A percentile compares a stretch with the other conserved stretches of the same genome.
These are phyloP conservation scores for Sporisorium exsertum DNA, from an alignment of 1,284 basidiomycete genomes.

Conservation along the genomic window DNA sequence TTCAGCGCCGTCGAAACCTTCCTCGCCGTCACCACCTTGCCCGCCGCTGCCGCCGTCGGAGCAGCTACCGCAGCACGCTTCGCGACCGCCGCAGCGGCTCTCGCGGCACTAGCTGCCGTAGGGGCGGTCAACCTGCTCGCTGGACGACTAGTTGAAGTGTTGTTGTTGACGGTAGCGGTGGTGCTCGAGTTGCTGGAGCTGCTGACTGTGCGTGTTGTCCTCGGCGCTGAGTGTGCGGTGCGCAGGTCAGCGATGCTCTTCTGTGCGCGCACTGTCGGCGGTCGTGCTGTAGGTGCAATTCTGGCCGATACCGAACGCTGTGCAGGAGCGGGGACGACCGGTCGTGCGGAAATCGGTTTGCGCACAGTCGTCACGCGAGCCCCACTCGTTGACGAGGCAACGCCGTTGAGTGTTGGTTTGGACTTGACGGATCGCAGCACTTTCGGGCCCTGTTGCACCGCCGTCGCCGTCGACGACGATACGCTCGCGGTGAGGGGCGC, in stretches of 20 bases:
- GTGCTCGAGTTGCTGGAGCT: slow-evolving; percentile 16
- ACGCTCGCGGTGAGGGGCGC: slow-evolving; percentile 10
- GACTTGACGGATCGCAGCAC: slow-evolving; percentile 10
- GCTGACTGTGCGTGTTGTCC: background rate
- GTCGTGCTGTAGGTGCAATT: background rate
- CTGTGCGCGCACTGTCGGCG: slow-evolving; percentile 17
- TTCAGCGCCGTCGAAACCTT: slow-evolving; percentile 7
- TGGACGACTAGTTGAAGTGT: slow-evolving; percentile 11
- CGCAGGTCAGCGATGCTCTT: slow-evolving; percentile 27
- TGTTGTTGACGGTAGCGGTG: slow-evolving; percentile 7
- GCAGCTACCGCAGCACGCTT: background rate
- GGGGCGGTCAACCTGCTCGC: slow-evolving; percentile 33
- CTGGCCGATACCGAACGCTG: slow-evolving; percentile 23
- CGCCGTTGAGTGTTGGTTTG: slow-evolving; percentile 7
- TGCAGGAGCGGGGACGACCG: background rate
- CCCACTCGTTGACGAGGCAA: background rate
- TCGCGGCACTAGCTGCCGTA: slow-evolving; percentile 32
- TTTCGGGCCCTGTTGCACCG: background rate
- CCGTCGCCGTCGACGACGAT: background rate
- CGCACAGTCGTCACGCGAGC: slow-evolving; percentile 6
- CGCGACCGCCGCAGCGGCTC: slow-evolving; percentile 20
- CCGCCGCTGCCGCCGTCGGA: background rate
- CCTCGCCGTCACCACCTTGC: background rate
- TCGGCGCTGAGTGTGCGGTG: background rate
- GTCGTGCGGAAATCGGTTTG: slow-evolving; percentile 4